Base-by-base conservation (phyloP, 345 rosid genomes). In the Moricandia arvensis region DNA sequence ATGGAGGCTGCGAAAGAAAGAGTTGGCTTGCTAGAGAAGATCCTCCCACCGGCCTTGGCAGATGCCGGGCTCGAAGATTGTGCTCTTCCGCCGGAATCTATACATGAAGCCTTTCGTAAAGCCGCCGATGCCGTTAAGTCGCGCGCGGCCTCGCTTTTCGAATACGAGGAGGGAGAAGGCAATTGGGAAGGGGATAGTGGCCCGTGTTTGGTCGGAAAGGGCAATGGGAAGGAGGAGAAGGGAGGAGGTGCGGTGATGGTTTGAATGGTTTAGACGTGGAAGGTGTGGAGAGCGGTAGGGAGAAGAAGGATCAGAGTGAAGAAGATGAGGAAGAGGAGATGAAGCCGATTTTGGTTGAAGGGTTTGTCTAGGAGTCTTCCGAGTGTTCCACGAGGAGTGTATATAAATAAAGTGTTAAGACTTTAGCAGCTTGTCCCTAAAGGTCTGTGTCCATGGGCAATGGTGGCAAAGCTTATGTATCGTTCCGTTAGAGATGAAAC, bases 31-130 rank as follows among this genome's bases (percentile, higher is more conserved):
- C 81, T 85, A 4, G 77, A 79, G 30, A 75, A 55, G 33, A 85
- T 91, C 68, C 75, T 85, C 54, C 94, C 89, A 6, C 92, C 92
- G 17, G 85, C 82, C 0, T 76, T 86, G 2, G 88, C 86, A 66
- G 91, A 88, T 45, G 91, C 91, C 8, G 89, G 96, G 6, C 87
- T 90, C 55, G 91, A 87, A 60, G 90, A 90, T 74, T 88, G 90
- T 65, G 91, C 96, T 31, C 72, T 88, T 2, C 90, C 89, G 1
- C 86, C 86, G 3, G 93, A 88, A 1, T 79, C 87, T 66, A 90
- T 86, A 71, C 83, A 78, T 18, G 89, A 88, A 76, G 90, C 93
- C 63, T 87, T 91, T 79, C 79, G 83, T 24, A 87, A 80, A 76
- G 97, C 92, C 0, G 93, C 89, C 18, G 60, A 86, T 8, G 80